Base-by-base conservation (phyloP, 2,329 filamentous ascomycete species). In the Clonostachys solani region DNA sequence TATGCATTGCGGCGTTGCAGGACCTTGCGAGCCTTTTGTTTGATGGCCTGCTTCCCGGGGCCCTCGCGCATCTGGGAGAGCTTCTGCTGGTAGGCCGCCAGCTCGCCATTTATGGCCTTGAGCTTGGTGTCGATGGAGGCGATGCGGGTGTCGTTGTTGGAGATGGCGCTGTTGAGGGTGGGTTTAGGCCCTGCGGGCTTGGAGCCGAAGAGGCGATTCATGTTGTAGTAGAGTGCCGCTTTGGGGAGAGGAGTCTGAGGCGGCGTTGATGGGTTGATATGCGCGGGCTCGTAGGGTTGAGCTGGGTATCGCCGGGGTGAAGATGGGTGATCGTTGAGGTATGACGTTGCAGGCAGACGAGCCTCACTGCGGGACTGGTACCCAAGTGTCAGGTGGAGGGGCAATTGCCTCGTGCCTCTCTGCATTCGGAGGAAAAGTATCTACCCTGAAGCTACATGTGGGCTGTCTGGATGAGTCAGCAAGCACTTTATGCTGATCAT, bases 161-260 rank as follows among this genome's bases (percentile, higher is more conserved):
- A 69, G 60, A 96, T 95, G 57, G 92, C 92, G 58, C 81, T 77
- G 71, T 81, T 82, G 56, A 96, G 87, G 44, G 88, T 92, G 44
- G 94, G 90, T 71, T 97, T 97, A 47, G 94, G 92, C 52, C 84
- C 85, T 54, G 87, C 85, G 70, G 81, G 86, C 72, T 92, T 94
- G 58, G 86, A 81, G 64, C 94, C 94, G 67, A 99, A 99, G 58
- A 99, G 80, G 59, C 94, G 89, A 68, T 99, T 97, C 94, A 99
- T 97, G 9, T 29, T 29, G 9, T 8, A 3, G 23, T 9, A 29
- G 23, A 8, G 23, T 29, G 23, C 23, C 23, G 23, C 23, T 53
- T 47, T 76, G 68, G 35, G 16, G 16, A 10, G 23, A 29, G 23
- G 23, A 29, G 23, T 10, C 23, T 29, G 23, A 9, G 23, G 23